phyloP scores from a whole-genome alignment of 257 asterid genomes.

The Scutellaria barbata region DNA sequence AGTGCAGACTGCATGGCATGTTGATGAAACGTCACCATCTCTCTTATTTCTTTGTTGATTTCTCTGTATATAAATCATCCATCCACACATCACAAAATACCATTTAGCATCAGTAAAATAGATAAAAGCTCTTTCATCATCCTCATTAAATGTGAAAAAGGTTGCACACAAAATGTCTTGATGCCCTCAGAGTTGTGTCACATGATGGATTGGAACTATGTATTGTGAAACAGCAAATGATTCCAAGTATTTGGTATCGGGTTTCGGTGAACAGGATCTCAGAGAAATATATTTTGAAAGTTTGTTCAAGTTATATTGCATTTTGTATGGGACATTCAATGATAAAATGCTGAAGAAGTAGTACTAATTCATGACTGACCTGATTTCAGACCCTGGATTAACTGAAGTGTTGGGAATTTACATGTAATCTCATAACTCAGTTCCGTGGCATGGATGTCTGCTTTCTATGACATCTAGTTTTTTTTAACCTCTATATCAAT shows the following conservation, averaged over 20 bases:
- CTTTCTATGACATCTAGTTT: not conserved
- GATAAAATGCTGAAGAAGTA: not conserved
- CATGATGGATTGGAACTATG: not conserved
- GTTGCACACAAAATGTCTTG: not conserved
- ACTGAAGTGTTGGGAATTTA: not conserved
- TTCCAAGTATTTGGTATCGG: not conserved
- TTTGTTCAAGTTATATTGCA: conserved; percentile 6
- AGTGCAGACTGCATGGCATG: conserved; percentile 18
- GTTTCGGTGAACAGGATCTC: not conserved
- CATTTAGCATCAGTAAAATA: not conserved
- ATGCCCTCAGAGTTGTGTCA: not conserved
- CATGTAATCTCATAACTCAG: not conserved
- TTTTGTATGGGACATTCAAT: not conserved
- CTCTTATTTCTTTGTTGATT: conserved; percentile 9
- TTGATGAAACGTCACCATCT: conserved; percentile 11
- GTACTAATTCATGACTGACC: not conserved
- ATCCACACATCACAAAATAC: not conserved
- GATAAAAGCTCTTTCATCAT: conserved; percentile 5
- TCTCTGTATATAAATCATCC: conserved; percentile 8
- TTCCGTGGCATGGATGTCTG: not conserved
- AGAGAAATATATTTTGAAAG: not conserved
- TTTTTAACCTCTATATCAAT: not conserved
- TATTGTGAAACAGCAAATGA: conserved; percentile 16
- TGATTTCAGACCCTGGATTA: conserved; percentile 8
- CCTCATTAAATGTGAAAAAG: conserved; percentile 12